A percentile compares a stretch with the other conserved stretches of the same genome.
Evolutionary conservation across 2,329 filamentous ascomycete species (phyloP).

Genomic region (Colletotrichum tropicicola): DNA sequence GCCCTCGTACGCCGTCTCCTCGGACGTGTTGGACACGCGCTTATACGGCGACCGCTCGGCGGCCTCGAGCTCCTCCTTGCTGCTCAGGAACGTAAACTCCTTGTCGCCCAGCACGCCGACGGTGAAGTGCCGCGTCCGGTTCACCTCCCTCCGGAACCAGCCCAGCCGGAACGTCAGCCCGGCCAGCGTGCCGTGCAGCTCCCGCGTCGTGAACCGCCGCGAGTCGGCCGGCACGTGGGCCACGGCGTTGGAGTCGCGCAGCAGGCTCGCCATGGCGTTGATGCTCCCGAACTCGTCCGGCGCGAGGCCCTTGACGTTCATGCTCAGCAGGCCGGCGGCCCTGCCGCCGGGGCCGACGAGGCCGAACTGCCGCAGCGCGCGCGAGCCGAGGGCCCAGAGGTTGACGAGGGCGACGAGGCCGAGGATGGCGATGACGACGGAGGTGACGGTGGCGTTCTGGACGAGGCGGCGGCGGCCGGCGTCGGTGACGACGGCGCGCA

Average conservation of each 20-base stretch:
- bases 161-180: background rate
- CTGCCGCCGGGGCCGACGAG: too few species aligned
- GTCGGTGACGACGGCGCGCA: background rate
- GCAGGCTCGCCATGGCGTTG: background rate
- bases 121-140: background rate
- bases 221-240: background rate
- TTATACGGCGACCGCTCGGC: background rate
- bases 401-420: background rate
- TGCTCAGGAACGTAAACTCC: background rate
- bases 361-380: background rate
- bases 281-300: background rate
- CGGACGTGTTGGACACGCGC: background rate
- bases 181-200: background rate
- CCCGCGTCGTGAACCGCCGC: background rate
- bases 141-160: background rate
- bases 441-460: conserved; percentile 3
- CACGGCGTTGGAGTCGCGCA: background rate
- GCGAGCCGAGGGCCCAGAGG: background rate
- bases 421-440: background rate
- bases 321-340: background rate
- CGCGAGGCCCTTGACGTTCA: conserved; percentile 12
- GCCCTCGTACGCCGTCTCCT: background rate
- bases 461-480: background rate
- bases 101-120: background rate
- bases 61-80: background rate